Conservation (phyloP, 805 yeast genomes). For the Saccharomyces paradoxus region DNA sequence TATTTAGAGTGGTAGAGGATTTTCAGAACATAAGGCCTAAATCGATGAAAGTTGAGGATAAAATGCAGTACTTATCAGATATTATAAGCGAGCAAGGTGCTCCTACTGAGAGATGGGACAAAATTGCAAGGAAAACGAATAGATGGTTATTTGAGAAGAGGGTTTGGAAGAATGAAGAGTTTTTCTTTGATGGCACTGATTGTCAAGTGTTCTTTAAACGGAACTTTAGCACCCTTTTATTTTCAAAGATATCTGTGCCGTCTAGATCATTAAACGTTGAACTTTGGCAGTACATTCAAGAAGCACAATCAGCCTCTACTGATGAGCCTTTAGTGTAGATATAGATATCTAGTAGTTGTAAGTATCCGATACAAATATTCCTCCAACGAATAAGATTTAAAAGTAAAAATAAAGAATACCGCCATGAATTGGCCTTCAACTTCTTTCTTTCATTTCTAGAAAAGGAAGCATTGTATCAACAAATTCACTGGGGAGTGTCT, state of each 20-base stretch:
- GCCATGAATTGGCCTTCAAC: no score
- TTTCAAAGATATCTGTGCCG: neutral
- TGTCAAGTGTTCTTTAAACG: neutral
- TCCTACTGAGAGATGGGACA: neutral
- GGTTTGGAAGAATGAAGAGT: neutral
- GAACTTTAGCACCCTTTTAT: neutral
- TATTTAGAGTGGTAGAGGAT: neutral
- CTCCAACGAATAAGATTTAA: no score
- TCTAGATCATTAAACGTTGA: neutral
- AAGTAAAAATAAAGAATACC: no score
- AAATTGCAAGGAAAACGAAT: neutral
- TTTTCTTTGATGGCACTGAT: neutral
- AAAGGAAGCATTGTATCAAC: no score
- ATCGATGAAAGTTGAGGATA: neutral
- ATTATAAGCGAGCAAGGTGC: neutral
- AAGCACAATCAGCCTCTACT: neutral
- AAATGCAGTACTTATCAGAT: neutral
- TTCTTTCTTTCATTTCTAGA: no score
- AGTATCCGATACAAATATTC: no score
- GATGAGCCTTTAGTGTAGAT: neutral
- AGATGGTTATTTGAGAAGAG: neutral
- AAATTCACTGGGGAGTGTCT: no score
- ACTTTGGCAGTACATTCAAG: neutral
- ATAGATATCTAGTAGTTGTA: no score
- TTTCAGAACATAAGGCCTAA: neutral